Evolutionary conservation across 345 rosid species (phyloP).

Genomic region (Citropsis articulata): DNA sequence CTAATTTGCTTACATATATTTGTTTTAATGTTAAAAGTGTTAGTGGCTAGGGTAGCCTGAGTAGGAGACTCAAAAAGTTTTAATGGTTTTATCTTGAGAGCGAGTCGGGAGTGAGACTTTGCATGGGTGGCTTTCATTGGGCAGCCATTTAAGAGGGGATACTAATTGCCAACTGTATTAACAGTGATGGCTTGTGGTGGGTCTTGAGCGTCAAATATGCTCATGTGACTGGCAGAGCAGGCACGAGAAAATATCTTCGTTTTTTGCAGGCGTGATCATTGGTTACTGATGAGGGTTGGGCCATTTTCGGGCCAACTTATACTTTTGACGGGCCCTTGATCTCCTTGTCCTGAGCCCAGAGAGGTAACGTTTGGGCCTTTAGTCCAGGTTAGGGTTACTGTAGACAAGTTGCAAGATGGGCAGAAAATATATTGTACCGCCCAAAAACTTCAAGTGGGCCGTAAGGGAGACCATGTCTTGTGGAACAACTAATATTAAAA

Average conservation of each 20-base stretch:
- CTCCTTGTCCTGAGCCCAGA: not conserved
- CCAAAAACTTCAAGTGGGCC: no score
- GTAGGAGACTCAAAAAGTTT: accelerated
- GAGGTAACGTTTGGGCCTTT: not conserved
- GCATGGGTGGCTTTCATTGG: not conserved
- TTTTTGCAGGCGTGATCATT: not conserved
- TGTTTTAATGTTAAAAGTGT: no score
- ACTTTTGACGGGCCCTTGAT: not conserved
- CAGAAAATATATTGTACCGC: no score
- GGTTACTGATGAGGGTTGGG: not conserved
- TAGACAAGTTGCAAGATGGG: no score
- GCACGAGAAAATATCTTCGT: not conserved
- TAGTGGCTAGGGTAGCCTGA: accelerated
- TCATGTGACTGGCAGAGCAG: not conserved
- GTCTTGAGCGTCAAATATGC: not conserved
- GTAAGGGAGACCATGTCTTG: no score
- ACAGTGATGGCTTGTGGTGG: not conserved
- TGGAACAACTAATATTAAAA: no score
- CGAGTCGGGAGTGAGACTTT: not conserved
- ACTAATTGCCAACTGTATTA: not conserved
- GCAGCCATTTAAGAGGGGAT: not conserved
- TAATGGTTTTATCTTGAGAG: not conserved
- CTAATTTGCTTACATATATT: no score
- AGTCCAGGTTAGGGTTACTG: no score
- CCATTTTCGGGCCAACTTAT: not conserved